A percentile compares a stretch with the other conserved stretches of the same genome.
Conservation (phyloP, 1,139 yeast genomes). For the Suhomyces bolitotheri region DNA sequence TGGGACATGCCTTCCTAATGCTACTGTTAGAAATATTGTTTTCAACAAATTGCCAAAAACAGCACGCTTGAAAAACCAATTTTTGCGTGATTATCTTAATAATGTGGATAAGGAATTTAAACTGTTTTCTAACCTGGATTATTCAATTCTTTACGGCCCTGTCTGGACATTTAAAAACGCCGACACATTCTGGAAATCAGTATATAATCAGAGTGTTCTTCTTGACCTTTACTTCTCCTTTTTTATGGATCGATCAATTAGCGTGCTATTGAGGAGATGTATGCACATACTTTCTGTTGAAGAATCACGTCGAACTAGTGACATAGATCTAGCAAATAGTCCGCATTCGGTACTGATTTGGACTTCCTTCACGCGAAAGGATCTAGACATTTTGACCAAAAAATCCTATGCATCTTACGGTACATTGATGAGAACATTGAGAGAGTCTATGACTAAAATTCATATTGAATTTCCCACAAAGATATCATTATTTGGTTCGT, state of each 20-base stretch:
- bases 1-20: slow-evolving; percentile 17
- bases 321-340: slow-evolving; percentile 2
- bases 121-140: slow-evolving; percentile 19
- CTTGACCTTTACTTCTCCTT: slow-evolving; percentile 34
- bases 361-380: slow-evolving; percentile 30
- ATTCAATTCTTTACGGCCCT: slow-evolving; percentile 23
- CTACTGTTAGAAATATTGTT: slow-evolving; percentile 11
- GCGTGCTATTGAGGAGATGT: slow-evolving; percentile 31
- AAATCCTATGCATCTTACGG: slow-evolving; percentile 41
- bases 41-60: slow-evolving; percentile 14
- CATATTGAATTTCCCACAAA: slow-evolving; percentile 41
- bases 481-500: slow-evolving; percentile 40
- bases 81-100: slow-evolving; percentile 19
- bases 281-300: slow-evolving; percentile 22
- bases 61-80: slow-evolving; percentile 17
- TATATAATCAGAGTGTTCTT: slow-evolving; percentile 29
- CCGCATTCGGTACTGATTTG: slow-evolving; percentile 13
- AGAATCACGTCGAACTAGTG: slow-evolving; percentile 6
- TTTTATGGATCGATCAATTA: slow-evolving; percentile 41
- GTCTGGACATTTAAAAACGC: slow-evolving; percentile 27
- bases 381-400: slow-evolving; percentile 31
- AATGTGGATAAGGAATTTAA: slow-evolving; percentile 16
- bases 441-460: slow-evolving; percentile 32
- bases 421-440: slow-evolving; percentile 32
- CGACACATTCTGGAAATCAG: slow-evolving; percentile 31